Conservation (phyloP, 1,139 yeast species). For the Debaryomycetaceae sp. region DNA sequence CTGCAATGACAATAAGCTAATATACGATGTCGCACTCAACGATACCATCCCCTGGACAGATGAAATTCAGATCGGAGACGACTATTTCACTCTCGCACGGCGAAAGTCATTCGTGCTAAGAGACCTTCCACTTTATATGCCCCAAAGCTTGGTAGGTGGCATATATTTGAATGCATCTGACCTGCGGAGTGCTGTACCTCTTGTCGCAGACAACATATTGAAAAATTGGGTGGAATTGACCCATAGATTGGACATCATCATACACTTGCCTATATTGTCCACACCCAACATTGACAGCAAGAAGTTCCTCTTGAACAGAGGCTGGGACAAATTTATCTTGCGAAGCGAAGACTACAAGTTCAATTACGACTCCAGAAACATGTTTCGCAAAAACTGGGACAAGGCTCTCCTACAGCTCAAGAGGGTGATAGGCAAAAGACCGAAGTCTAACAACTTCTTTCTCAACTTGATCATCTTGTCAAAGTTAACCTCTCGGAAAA, state of each 20-base stretch:
- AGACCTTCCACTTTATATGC: conserved; percentile 22
- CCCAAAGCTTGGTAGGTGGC: conserved; percentile 25
- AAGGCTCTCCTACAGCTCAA: background rate
- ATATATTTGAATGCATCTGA: conserved; percentile 10
- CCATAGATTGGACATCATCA: conserved; percentile 13
- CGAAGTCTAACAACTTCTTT: background rate
- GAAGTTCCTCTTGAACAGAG: conserved; percentile 9
- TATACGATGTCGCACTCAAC: conserved; percentile 22
- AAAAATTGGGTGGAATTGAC: conserved; percentile 28
- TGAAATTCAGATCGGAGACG: conserved; percentile 10
- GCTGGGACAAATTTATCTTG: conserved; percentile 20
- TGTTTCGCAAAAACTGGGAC: conserved; percentile 1
- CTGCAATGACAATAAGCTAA: conserved; percentile 28
- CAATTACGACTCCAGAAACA: conserved; percentile 4
- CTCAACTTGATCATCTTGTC: background rate
- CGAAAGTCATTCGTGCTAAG: conserved; percentile 21
- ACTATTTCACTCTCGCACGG: conserved; percentile 17
- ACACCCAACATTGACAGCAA: conserved; percentile 28
- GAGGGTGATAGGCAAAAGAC: background rate
- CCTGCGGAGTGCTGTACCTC: conserved; percentile 13
- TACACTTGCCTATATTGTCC: conserved; percentile 30
- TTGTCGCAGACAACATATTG: conserved; percentile 25
- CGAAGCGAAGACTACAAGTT: conserved; percentile 17
- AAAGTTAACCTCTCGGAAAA: background rate
- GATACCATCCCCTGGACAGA: conserved; percentile 24